These are phyloP conservation scores for Thuja plicata DNA, from an alignment of 83 land plant species.

Conservation along the genomic window DNA sequence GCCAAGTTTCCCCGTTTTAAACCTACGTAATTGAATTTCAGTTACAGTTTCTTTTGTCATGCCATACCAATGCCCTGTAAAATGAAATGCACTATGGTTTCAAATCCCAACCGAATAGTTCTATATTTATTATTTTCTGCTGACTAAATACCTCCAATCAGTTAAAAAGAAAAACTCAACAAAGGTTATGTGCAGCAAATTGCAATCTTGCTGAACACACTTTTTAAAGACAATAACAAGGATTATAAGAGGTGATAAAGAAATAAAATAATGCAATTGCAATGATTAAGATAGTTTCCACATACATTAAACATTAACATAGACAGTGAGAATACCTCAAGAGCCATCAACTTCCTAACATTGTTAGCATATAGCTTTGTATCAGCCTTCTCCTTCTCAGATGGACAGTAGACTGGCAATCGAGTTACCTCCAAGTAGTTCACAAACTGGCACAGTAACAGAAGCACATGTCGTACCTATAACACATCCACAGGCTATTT, in stretches of 20 bases:
- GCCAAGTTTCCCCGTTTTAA: no score
- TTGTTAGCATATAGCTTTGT: slow-evolving; percentile 92
- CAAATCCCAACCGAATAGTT: no score
- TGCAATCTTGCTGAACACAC: not conserved
- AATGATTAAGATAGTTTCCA: not conserved
- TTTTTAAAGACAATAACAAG: not conserved
- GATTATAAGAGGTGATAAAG: not conserved
- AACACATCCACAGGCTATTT: slow-evolving; percentile 7
- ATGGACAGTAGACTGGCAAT: slow-evolving; percentile 83
- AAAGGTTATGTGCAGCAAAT: not conserved
- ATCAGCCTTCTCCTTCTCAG: slow-evolving; percentile 82
- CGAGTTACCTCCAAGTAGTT: slow-evolving; percentile 80
- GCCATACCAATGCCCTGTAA: no score
- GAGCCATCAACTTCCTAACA: slow-evolving; percentile 89
- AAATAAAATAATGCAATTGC: not conserved
- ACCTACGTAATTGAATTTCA: no score
- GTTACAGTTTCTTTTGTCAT: no score
- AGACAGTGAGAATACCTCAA: slow-evolving; percentile 56
- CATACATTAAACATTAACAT: not conserved
- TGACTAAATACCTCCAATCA: not conserved
- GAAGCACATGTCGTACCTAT: slow-evolving; percentile 88
- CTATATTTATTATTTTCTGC: not conserved
- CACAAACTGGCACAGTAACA: slow-evolving; percentile 90
- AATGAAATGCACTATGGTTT: not conserved
- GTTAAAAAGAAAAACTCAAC: not conserved